phyloP scores from a whole-genome alignment of 805 yeast species.

The Ogataea naganishii region DNA sequence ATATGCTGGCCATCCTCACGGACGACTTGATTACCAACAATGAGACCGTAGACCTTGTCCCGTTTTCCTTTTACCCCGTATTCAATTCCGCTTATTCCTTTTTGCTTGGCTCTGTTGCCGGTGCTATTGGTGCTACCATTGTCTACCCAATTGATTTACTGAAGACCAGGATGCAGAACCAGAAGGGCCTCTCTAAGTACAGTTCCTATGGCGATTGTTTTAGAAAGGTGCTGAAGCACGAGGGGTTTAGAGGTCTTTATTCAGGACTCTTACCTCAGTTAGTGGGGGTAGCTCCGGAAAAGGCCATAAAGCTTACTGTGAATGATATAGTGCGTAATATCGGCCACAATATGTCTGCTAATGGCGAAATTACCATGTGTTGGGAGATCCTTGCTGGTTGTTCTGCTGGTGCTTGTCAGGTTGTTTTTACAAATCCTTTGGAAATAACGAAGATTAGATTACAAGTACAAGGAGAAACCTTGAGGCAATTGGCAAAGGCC shows the following conservation, averaged over 20 bases:
- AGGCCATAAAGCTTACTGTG: conserved; percentile 92
- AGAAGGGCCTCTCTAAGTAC: conserved; percentile 62
- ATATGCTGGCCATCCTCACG: conserved; percentile 33
- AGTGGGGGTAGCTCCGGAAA: conserved; percentile 97
- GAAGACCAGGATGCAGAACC: conserved; percentile 97
- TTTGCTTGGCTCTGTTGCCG: conserved; percentile 87
- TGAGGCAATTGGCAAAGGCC: conserved; percentile 27
- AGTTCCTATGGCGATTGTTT: conserved; percentile 83
- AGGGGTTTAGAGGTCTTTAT: conserved; percentile 80
- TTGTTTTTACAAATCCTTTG: conserved; percentile 88
- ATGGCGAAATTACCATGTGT: conserved; percentile 39
- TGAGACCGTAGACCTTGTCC: conserved; percentile 30
- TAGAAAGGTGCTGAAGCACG: conserved; percentile 61
- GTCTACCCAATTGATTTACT: conserved; percentile 96
- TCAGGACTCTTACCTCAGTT: conserved; percentile 92
- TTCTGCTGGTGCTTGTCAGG: conserved; percentile 94
- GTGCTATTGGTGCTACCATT: conserved; percentile 96
- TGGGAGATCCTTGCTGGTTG: conserved; percentile 87
- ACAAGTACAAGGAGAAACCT: conserved; percentile 80
- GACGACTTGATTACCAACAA: conserved; percentile 45
- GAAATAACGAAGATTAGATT: conserved; percentile 93
- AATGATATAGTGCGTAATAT: conserved; percentile 79
- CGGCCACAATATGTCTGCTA: conserved; percentile 43
- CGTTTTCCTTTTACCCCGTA: conserved; percentile 46
- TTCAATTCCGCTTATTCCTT: conserved; percentile 86